phyloP scores from a whole-genome alignment of 1,284 basidiomycete genomes.

The Thelephora terrestris region DNA sequence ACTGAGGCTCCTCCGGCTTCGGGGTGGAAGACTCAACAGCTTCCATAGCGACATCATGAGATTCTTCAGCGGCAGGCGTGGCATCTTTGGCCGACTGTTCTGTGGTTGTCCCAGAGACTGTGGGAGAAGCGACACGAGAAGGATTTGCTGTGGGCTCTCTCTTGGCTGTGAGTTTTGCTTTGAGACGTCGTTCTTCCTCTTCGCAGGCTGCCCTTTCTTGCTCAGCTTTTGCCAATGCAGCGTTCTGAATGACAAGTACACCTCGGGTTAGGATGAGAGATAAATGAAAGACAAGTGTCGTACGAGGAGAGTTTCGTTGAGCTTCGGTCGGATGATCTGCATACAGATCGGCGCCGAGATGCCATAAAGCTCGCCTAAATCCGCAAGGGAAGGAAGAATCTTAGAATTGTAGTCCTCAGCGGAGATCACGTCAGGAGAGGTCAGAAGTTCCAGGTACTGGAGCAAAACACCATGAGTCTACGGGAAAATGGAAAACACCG shows the following conservation, averaged over 20 bases:
- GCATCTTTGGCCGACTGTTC: constrained; percentile 17
- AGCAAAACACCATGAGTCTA: constrained; percentile 71
- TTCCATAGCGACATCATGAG: constrained; percentile 47
- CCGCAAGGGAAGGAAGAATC: constrained; percentile 60
- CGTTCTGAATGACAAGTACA: constrained; percentile 27
- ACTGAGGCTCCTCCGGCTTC: constrained; percentile 32
- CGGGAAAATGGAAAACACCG: constrained; percentile 5
- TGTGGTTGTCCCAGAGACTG: constrained; percentile 24
- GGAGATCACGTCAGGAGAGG: constrained; percentile 48
- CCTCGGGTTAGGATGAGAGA: background rate
- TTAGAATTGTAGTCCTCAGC: constrained; percentile 54
- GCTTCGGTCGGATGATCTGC: constrained; percentile 81
- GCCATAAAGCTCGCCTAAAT: constrained; percentile 66
- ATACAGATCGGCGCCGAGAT: constrained; percentile 81
- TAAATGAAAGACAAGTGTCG: constrained; percentile 1
- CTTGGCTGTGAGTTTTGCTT: constrained; percentile 66
- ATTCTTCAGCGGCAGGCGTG: constrained; percentile 20
- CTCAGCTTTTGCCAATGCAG: constrained; percentile 50
- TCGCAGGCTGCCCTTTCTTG: constrained; percentile 56
- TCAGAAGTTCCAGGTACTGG: constrained; percentile 68
- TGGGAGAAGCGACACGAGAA: constrained; percentile 54
- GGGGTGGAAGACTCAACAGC: constrained; percentile 12
- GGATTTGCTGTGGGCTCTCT: constrained; percentile 47
- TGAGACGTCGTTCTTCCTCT: constrained; percentile 66
- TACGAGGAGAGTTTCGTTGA: constrained; percentile 57